Evolutionary conservation across 2,329 filamentous ascomycete genomes (phyloP), one percentile per base, ranked within the genome.

Genomic region (Cytospora piceae): DNA sequence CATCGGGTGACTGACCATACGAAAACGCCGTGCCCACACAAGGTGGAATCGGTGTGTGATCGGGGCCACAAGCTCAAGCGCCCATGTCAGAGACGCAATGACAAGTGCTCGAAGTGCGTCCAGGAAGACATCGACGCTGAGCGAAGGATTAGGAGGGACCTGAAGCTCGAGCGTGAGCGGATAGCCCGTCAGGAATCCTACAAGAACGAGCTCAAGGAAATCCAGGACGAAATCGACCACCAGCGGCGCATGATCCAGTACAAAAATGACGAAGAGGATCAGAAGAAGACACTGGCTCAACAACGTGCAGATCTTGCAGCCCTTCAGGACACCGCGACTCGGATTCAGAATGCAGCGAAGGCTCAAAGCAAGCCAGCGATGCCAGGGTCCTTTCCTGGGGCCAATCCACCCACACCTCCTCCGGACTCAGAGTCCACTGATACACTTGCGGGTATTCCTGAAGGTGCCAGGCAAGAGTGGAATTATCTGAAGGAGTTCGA

Each of bases 1-100:
- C 91, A 94, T 74, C 81, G 84, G 0, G 68, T 89, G 0, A 71
- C 73, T 0, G 83, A 91, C 64, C 88, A 91, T 71, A 83, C 82
- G 0, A 81, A 83, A 56, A 65, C 74, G 0, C 11, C 63, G 0
- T 84, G 82, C 63, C 24, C 32, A 0, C 59, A 74, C 5, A 61
- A 66, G 22, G 32, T 88, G 0, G 69, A 79, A 0, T 78, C 75
- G n/a, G 77, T 69, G 0, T 92, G 90, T 65, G 58, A 77, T 0
- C 78, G 82, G 1, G 77, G 79, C 0, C 89, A 92, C 70, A 79
- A 77, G 11, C 71, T 74, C 1, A 77, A 76, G 1, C 77, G 82
- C 14, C 62, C 69, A 2, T 92, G 90, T 64, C 76, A 79, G 15
- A 69, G 71, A 1, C 66, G 67, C 58, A 78, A 65, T 29, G 72